These are phyloP conservation scores for Leishmania gerbilli DNA, from an alignment of 208 protist species.

Conservation along the genomic window DNA sequence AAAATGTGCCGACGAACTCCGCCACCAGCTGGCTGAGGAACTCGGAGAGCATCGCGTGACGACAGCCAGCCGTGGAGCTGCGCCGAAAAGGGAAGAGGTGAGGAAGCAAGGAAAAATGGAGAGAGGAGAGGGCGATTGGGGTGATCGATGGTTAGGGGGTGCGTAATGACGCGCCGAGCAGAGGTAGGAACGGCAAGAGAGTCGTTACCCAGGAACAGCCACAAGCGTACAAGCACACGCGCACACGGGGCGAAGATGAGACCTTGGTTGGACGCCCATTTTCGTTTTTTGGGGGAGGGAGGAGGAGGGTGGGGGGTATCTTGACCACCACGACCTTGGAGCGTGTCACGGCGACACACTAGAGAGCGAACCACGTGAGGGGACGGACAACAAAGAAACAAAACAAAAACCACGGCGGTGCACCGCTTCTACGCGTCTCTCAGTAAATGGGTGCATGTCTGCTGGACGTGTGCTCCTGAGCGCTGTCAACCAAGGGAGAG, in stretches of 20 bases:
- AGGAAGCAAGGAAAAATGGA: background rate
- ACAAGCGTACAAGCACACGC: background rate
- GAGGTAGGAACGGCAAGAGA: background rate
- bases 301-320: too few species aligned
- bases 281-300: background rate
- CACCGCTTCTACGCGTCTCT: background rate
- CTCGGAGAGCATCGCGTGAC: conserved; percentile 54
- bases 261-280: background rate
- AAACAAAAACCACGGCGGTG: background rate
- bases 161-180: background rate
- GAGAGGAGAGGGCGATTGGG: background rate
- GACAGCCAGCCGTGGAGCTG: background rate
- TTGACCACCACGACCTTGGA: background rate
- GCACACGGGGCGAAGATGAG: background rate
- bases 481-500: background rate
- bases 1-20: conserved; percentile 87
- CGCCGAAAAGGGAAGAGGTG: background rate
- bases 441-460: background rate
- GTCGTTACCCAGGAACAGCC: background rate
- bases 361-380: background rate
- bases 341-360: background rate
- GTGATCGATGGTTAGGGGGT: background rate
- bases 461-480: background rate
- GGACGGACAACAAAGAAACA: background rate
- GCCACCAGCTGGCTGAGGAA: conserved; percentile 68